Evolutionary conservation across 2,329 filamentous ascomycete genomes (phyloP).

Genomic region (Lizonia empirigonia): DNA sequence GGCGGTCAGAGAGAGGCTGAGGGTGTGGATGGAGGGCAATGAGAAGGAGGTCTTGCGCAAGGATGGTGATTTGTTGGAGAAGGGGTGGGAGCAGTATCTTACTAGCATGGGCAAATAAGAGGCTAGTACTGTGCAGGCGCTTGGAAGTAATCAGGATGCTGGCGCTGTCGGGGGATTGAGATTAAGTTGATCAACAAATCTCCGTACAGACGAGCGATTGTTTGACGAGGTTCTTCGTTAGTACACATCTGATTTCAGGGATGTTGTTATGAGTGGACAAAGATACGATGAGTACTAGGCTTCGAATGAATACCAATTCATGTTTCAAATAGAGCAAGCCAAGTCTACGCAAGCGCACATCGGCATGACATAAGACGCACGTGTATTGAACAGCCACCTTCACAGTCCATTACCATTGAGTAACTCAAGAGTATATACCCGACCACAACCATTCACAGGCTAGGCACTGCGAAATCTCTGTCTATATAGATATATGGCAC

Average conservation of each 20-base stretch:
- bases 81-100: constrained; percentile 64
- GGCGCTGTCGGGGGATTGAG: no score
- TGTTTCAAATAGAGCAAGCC: not conserved
- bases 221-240: not conserved
- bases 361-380: not conserved
- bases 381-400: not conserved
- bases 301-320: no score
- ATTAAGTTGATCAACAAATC: no score
- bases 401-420: constrained; percentile 42
- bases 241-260: no score
- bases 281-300: no score
- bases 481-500: constrained; percentile 39
- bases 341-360: not conserved
- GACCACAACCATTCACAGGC: constrained; percentile 27
- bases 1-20: constrained; percentile 63
- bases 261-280: no score
- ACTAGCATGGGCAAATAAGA: constrained; percentile 44
- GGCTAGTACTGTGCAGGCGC: not conserved
- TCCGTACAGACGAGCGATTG: no score
- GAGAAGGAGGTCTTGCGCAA: constrained; percentile 68
- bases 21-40: constrained; percentile 66
- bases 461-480: constrained; percentile 28
- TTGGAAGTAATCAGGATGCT: not conserved
- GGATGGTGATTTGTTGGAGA: constrained; percentile 61
- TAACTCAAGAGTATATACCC: constrained; percentile 35